These are phyloP conservation scores for Peronospora farinosa DNA, from an alignment of 352 stramenopile genomes.

Conservation along the genomic window DNA sequence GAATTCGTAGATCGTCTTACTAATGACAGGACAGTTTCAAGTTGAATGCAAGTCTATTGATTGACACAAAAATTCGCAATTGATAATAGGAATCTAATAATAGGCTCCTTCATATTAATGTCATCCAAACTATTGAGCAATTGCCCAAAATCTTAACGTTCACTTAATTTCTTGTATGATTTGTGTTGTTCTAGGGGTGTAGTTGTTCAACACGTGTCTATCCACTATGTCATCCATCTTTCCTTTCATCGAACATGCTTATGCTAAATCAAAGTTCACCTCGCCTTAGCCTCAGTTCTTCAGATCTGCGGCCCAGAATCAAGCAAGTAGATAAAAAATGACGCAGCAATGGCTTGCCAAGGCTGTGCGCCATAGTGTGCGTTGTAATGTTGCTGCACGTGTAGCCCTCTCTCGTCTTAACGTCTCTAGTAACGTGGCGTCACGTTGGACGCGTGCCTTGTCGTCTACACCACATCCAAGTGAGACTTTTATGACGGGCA, in stretches of 20 bases:
- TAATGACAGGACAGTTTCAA: no score
- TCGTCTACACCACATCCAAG: constrained; percentile 67
- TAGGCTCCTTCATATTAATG: no score
- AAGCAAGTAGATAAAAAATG: constrained; percentile 25
- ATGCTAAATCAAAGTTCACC: constrained; percentile 7
- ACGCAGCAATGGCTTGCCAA: constrained; percentile 67
- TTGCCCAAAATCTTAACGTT: no score
- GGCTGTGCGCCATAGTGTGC: constrained; percentile 44
- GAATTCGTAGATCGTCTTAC: neutral
- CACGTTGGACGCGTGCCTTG: constrained; percentile 41
- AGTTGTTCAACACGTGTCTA: no score
- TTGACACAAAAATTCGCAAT: no score
- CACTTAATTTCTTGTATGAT: no score
- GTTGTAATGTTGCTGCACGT: constrained; percentile 24
- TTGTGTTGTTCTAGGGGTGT: no score
- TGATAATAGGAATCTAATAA: no score
- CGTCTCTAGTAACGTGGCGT: constrained; percentile 12
- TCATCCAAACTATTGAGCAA: no score
- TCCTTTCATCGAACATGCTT: constrained; percentile 10
- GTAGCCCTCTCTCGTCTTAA: constrained; percentile 6
- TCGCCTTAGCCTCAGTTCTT: constrained; percentile 26
- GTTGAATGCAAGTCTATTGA: no score
- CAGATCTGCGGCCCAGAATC: constrained; percentile 14
- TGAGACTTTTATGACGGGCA: constrained; percentile 91
- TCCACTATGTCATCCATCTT: constrained; percentile 10